phyloP scores from a whole-genome alignment of 352 stramenopile genomes.

The Globisporangium cederbergense region DNA sequence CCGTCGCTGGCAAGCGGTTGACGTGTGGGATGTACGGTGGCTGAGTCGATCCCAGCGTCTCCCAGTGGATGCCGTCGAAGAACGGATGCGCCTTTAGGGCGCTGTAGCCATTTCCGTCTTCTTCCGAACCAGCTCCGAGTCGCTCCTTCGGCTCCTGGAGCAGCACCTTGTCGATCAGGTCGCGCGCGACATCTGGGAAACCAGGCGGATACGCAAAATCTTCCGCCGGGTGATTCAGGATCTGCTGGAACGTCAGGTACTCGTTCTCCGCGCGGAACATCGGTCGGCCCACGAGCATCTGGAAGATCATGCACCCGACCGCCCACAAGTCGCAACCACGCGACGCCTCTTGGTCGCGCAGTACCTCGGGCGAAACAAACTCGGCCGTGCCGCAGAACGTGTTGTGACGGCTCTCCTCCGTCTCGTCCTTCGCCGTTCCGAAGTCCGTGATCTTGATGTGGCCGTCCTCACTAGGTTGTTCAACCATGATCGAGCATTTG shows the following conservation, averaged over 20 bases:
- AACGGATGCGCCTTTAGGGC: conserved; percentile 77
- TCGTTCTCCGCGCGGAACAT: conserved; percentile 90
- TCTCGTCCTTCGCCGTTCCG: conserved; percentile 82
- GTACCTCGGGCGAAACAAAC: conserved; percentile 90
- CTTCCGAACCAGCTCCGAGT: conserved; percentile 66
- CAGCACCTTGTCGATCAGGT: conserved; percentile 79
- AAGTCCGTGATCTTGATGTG: conserved; percentile 92
- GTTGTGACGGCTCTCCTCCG: conserved; percentile 76
- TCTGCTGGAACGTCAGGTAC: conserved; percentile 90
- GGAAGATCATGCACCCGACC: conserved; percentile 89
- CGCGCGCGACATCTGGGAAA: conserved; percentile 56
- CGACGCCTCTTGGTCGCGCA: conserved; percentile 80
- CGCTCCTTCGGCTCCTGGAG: conserved; percentile 68
- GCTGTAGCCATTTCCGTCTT: conserved; percentile 73
- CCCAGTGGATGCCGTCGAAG: conserved; percentile 82
- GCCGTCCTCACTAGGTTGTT: conserved; percentile 44
- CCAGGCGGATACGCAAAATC: conserved; percentile 67
- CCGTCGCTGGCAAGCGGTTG: conserved; percentile 51
- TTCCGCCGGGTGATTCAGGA: conserved; percentile 80
- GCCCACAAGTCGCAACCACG: conserved; percentile 89
- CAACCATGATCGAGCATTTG: background rate
- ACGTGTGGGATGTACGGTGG: conserved; percentile 66
- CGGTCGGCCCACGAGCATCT: conserved; percentile 80
- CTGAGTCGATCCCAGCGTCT: conserved; percentile 38
- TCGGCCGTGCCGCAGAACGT: conserved; percentile 91